Conservation (phyloP, 2,329 filamentous ascomycete species). For the Xylariaceae sp. region DNA sequence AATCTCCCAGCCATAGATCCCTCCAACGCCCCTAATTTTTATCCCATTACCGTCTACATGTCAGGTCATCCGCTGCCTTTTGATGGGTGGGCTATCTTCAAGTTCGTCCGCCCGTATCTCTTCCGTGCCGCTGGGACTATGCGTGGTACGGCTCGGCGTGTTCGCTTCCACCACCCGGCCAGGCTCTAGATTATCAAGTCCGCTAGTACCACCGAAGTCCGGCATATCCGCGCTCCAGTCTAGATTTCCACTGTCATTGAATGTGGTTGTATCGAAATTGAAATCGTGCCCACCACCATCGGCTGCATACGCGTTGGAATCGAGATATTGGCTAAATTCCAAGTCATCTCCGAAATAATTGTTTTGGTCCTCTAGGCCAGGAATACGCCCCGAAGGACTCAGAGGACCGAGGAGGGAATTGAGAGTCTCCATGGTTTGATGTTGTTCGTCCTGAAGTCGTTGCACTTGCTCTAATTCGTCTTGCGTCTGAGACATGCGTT, state of each 20-base stretch:
- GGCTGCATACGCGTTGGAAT: slow-evolving; percentile 31
- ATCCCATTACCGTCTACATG: not conserved
- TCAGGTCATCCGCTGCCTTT: slow-evolving; percentile 31
- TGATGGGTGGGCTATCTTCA: slow-evolving; percentile 29
- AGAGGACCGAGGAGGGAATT: slow-evolving; percentile 72
- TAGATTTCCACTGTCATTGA: slow-evolving; percentile 20
- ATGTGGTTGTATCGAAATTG: slow-evolving; percentile 36
- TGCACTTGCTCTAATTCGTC: slow-evolving; percentile 75
- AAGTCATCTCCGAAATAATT: slow-evolving; percentile 40
- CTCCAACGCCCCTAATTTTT: slow-evolving; percentile 10
- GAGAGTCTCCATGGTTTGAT: slow-evolving; percentile 70
- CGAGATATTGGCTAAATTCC: slow-evolving; percentile 51
- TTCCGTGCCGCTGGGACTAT: slow-evolving; percentile 47
- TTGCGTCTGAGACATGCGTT: slow-evolving; percentile 64
- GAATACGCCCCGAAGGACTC: slow-evolving; percentile 74
- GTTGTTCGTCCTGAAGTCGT: slow-evolving; percentile 74
- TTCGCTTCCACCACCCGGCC: slow-evolving; percentile 26
- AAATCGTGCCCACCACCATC: slow-evolving; percentile 34
- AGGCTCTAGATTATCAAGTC: slow-evolving; percentile 12
- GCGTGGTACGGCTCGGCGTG: slow-evolving; percentile 36
- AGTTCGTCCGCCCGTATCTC: slow-evolving; percentile 46
- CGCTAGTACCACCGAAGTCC: slow-evolving; percentile 16
- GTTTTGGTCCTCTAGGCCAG: slow-evolving; percentile 55
- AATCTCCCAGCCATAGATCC: slow-evolving; percentile 3
- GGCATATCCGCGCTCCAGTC: slow-evolving; percentile 24